Evolutionary conservation across 371 early-diverging fungal species (phyloP), one percentile per base, ranked within the genome.

Genomic region (Mucor sp.): DNA sequence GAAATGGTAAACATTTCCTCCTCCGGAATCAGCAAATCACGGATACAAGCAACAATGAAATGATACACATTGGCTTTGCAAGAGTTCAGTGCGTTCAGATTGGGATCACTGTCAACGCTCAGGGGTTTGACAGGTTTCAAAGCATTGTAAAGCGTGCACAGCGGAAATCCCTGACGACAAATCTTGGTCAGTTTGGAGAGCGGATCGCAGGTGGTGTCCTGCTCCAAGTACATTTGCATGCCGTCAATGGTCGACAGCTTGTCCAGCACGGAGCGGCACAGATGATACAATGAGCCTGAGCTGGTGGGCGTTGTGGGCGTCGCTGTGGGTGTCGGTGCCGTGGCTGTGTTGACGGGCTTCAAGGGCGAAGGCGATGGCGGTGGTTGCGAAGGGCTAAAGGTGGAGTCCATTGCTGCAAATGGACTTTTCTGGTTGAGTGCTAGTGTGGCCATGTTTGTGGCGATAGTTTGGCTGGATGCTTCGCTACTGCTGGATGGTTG

Each of bases 111-210:
- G 63, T 86, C 86, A 65, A 85, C 70, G 71, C 87, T 78, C 72
- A 82, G 63, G 50, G 82, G 80, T 71, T 86, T 76, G 65, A 77
- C 71, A 19, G 92, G 93, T 11, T 81, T 70, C 30, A 93, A 74
- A 44, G 90, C 90, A 76, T 96, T 97, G 77, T 89, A 92, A 12
- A 97, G 77, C 27, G 87, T 87, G 69, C 93, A 94, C 32, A 99
- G 82, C 23, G 95, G 92, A 15, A 89, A 89, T 11, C 97, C 99
- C 57, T 93, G 88, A n/a, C 96, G 91, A 78, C 96, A 94, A 59
- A 94, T 90, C 28, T 84, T 78, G 91, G 95, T 96, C 25, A 99
- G 84, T 55, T 94, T 88, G 44, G 89, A 86, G 32, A 97, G 86
- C 12, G 98, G 98, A 74, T 96, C 94, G 47, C 75, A 70, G 4